Conservation (phyloP, 768 basidiomycete genomes). For the Sarcodon sp. region DNA sequence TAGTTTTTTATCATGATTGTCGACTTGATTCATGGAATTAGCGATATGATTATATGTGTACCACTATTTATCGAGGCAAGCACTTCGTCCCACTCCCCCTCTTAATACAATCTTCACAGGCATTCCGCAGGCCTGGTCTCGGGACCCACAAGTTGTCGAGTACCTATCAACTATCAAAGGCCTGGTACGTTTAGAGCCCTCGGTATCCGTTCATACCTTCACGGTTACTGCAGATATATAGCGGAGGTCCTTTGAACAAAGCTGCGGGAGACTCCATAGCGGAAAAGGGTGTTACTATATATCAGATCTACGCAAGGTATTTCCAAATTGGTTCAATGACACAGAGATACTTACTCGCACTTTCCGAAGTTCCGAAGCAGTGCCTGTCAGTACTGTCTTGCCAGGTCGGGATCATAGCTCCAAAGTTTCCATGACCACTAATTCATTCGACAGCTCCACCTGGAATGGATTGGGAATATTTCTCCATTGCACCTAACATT, state of each 20-base stretch:
- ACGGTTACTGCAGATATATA: not conserved
- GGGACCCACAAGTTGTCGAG: slow-evolving; percentile 6
- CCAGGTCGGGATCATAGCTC: no score
- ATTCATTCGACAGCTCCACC: no score
- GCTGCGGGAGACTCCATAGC: slow-evolving; percentile 6
- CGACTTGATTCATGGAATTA: not conserved
- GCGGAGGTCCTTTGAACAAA: slow-evolving; percentile 8
- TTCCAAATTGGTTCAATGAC: no score
- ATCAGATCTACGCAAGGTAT: not conserved
- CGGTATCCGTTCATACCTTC: no score
- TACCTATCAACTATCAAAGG: slow-evolving; percentile 6
- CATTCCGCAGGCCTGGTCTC: slow-evolving; percentile 10
- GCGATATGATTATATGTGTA: not conserved
- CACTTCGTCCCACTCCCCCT: not conserved
- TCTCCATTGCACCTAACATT: slow-evolving; percentile 7
- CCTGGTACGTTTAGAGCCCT: slow-evolving; percentile 4
- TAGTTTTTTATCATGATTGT: not conserved
- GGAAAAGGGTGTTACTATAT: slow-evolving; percentile 2
- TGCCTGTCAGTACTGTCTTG: no score
- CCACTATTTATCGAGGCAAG: not conserved
- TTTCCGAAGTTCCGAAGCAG: no score
- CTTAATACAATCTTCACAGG: no score
- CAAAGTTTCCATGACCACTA: no score
- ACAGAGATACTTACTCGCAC: no score
- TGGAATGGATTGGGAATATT: slow-evolving; percentile 12